Evolutionary conservation across 2,329 filamentous ascomycete species (phyloP).

Genomic region (Colletotrichum agaves): DNA sequence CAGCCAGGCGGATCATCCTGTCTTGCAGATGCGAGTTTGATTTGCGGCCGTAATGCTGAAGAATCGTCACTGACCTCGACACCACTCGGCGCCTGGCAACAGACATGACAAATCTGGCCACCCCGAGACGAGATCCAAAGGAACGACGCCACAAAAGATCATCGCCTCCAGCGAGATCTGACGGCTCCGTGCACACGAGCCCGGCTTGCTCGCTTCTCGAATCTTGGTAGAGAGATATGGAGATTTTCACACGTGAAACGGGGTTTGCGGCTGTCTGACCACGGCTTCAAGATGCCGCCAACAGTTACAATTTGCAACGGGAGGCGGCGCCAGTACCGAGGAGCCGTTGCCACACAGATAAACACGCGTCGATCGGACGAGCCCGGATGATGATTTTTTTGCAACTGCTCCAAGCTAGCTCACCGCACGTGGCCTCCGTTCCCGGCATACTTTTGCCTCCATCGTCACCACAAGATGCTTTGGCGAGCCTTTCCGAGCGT

Average conservation of each 20-base stretch:
- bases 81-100: not conserved
- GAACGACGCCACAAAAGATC: slow-evolving; percentile 9
- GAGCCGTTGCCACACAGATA: slow-evolving; percentile 1
- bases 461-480: not conserved
- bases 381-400: not conserved
- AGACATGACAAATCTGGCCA: not conserved
- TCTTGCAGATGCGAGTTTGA: not conserved
- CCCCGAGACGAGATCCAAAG: slow-evolving; percentile 5
- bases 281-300: not conserved
- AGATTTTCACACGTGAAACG: not conserved
- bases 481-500: not conserved
- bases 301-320: slow-evolving; percentile 4
- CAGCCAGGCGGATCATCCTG: not conserved
- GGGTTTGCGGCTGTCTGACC: not conserved
- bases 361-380: slow-evolving; percentile 13
- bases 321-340: slow-evolving; percentile 1
- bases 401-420: not conserved
- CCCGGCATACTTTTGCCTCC: not conserved
- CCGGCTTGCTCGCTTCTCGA: not conserved
- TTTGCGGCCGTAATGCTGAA: not conserved
- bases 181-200: slow-evolving; percentile 1
- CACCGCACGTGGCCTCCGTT: not conserved
- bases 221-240: not conserved
- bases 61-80: not conserved
- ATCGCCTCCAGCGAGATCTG: not conserved